Base-by-base conservation (phyloP, 1,284 basidiomycete species). In the Schizophyllum commune region DNA sequence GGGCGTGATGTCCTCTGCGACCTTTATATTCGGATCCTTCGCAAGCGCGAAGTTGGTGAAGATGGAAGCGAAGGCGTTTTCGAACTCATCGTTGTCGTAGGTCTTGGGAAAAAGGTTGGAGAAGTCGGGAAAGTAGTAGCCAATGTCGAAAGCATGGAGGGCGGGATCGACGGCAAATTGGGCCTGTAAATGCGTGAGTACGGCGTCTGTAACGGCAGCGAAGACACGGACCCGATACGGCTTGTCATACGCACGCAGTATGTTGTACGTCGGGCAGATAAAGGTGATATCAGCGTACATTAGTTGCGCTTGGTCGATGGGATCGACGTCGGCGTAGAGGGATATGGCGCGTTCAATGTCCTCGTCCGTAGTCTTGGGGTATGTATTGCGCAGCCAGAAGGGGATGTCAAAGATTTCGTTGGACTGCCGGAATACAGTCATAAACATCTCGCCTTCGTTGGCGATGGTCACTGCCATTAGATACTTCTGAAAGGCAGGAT, bases 371-470 rank as follows among this genome's bases (percentile, higher is more conserved):
- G 9, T 47, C 39, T 17, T 27, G 39, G 39, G 39, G 39, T 13
- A 47, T 3, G 17, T 17, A 9, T 47, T 47, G 39, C 17, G 39
- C 39, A 47, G 39, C 39, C 39, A 47, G 17, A 47, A 47, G 13
- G 39, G 8, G 13, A 17, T 47, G 39, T 47, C 39, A 17, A 47
- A 47, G 13, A 63, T 59, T 13, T 52, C 56, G 2, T 60, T 27
- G 17, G 63, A 27, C 5, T 56, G 47, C 27, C 65, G n/a, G 62
- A 58, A 39, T 72, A 27, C 27, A 27, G 27, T 63, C 5, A 74
- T 73, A 53, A 76, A 76, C 27, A 59, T 55, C 2, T 8, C 8
- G 0, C 74, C 75, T 61, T 75, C 73, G 47, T 70, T 58, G 1
- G 62, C 47, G 58, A 75, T 75, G 52, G 72, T 66, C 61, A 68